phyloP scores from a whole-genome alignment of 345 rosid genomes.

The Tarenaya hassleriana region DNA sequence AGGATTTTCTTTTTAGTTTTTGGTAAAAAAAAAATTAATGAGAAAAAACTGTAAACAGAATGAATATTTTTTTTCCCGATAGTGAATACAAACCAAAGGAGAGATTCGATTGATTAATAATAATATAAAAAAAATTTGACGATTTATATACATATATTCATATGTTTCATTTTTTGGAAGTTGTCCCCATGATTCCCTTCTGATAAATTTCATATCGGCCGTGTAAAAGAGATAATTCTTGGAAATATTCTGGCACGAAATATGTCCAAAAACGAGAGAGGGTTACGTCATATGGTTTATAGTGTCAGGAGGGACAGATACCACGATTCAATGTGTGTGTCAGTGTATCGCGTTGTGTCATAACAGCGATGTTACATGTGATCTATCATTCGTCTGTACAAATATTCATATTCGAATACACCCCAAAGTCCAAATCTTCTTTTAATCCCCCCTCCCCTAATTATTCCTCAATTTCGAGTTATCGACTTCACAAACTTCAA shows the following conservation, averaged over 20 bases:
- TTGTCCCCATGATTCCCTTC: too few relatives aligned
- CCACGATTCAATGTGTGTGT: too few relatives aligned
- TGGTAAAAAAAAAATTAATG: neutral
- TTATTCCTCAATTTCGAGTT: neutral
- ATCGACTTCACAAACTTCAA: neutral
- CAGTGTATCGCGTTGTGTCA: too few relatives aligned
- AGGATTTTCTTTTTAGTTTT: slow-evolving; percentile 7
- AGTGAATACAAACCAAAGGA: slow-evolving; percentile 21
- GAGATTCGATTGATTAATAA: slow-evolving; percentile 28
- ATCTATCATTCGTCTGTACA: slow-evolving; percentile 26
- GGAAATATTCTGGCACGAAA: slow-evolving; percentile 16
- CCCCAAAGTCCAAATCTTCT: slow-evolving; percentile 25
- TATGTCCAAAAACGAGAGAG: slow-evolving; percentile 14
- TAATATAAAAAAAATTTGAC: too few relatives aligned
- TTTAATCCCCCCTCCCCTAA: slow-evolving; percentile 21
- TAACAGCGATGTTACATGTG: slow-evolving; percentile 27
- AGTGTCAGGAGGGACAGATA: too few relatives aligned
- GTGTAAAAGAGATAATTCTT: too few relatives aligned
- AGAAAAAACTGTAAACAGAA: slow-evolving; percentile 22
- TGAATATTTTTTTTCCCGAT: slow-evolving; percentile 30
- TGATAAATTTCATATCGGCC: too few relatives aligned
- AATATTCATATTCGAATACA: slow-evolving; percentile 31
- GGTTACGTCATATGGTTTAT: slow-evolving; percentile 23
- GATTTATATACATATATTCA: slow-evolving; percentile 11
- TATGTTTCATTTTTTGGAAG: slow-evolving; percentile 1